Conservation (phyloP, 106 monocot species). For the Cymbidium sinense region DNA sequence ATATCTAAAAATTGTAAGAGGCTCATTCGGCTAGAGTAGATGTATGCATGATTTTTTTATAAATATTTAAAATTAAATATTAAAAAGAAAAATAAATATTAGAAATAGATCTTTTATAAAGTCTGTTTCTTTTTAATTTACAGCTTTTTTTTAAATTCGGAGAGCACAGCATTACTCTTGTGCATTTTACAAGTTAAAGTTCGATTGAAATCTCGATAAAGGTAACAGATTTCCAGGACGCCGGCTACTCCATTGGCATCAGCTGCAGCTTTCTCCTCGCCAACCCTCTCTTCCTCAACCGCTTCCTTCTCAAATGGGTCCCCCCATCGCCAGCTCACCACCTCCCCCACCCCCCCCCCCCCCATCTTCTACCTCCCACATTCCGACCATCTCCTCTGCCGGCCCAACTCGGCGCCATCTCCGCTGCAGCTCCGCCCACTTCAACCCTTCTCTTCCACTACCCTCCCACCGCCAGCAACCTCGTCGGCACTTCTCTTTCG, state of each 20-base stretch:
- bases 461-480: neutral
- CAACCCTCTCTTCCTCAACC: constrained; percentile 30
- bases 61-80: too few relatives aligned
- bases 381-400: constrained; percentile 26
- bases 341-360: constrained; percentile 10
- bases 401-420: constrained; percentile 16
- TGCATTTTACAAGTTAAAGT: too few relatives aligned
- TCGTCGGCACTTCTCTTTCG: neutral
- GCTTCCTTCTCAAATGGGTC: constrained; percentile 46
- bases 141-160: too few relatives aligned
- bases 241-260: constrained; percentile 50
- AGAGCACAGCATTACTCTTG: too few relatives aligned
- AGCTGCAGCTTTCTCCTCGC: constrained; percentile 48
- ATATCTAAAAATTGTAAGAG: too few relatives aligned
- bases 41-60: too few relatives aligned
- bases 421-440: neutral
- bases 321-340: constrained; percentile 22
- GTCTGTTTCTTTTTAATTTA: too few relatives aligned
- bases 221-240: constrained; percentile 51
- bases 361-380: constrained; percentile 34
- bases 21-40: too few relatives aligned
- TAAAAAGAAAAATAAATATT: too few relatives aligned
- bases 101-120: too few relatives aligned
- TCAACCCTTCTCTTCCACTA: constrained; percentile 30
- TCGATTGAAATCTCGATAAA: constrained; percentile 2